Base-by-base conservation (phyloP, 2,329 filamentous ascomycete genomes). In the Aspergillus bombycis region DNA sequence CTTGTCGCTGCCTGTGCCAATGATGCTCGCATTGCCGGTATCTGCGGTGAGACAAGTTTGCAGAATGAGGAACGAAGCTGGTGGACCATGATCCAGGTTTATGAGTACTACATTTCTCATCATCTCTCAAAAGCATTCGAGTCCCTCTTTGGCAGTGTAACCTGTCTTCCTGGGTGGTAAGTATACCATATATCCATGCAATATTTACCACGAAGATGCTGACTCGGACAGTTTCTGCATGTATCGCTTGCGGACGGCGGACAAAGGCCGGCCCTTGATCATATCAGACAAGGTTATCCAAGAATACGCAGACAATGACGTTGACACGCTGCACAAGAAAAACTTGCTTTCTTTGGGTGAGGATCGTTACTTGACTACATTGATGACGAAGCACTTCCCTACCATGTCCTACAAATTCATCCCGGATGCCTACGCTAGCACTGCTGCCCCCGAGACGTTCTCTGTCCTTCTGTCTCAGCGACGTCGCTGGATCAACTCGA, bases 11-110 rank as follows among this genome's bases (percentile, higher is more conserved):
- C 91, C 58, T 99, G 94, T 80, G 90, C 92, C 69, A 94, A 97
- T 73, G 93, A 99, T 77, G 90, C 93, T 36, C 97, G 96, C 82
- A 97, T 99, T 81, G 93, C 92, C 28, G 95, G 94, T 80, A 97
- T 98, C 66, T 99, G 95, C 77, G 95, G 95, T 75, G 95, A 99
- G 78, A 99, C 95, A 1, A 95, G 90, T 78, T 84, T 99, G 73
- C 92, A 97, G 77, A 99, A 99, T 73, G 94, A 97, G 77, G 93
- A 97, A 72, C 87, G 90, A 69, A 94, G 90, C 72, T 98, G 94
- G 93, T 97, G 93, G 92, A 99, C 95, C 14, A 99, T 99, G 95
- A 99, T 99, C 74, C 95, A 99, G 78, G 95, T 99, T 68, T 99
- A 99, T 81, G 95, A 99, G 79, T 99, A 99, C 84, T 99, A 94